Conservation (phyloP, 2,329 filamentous ascomycete genomes). For the Exophiala oligosperma region DNA sequence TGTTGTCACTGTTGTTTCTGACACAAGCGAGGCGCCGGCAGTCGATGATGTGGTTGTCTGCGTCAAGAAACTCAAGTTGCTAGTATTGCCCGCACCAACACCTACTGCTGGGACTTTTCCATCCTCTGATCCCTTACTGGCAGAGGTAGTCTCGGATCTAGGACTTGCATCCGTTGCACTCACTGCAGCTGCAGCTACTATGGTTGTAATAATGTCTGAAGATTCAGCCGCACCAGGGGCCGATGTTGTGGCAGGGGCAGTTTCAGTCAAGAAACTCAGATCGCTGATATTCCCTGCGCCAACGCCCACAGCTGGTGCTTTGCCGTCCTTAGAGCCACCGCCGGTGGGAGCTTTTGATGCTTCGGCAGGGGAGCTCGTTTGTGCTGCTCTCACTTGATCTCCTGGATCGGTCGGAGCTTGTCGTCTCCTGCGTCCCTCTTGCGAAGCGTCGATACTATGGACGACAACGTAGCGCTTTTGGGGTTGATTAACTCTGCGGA, state of each 20-base stretch:
- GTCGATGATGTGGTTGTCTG: conserved; percentile 8
- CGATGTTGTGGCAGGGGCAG: not conserved
- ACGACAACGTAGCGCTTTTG: conserved; percentile 18
- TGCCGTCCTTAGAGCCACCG: conserved; percentile 25
- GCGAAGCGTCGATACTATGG: conserved; percentile 3
- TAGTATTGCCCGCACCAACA: conserved; percentile 22
- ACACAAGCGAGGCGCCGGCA: not conserved
- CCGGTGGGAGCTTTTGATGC: conserved; percentile 14
- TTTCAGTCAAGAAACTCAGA: conserved; percentile 22
- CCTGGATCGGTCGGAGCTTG: conserved; percentile 18
- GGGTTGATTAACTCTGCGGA: conserved; percentile 14
- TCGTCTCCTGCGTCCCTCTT: not conserved
- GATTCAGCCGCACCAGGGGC: not conserved
- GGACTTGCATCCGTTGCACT: not conserved
- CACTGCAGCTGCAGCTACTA: not conserved
- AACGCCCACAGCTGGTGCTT: conserved; percentile 26
- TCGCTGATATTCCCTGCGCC: conserved; percentile 22
- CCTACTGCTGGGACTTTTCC: conserved; percentile 28
- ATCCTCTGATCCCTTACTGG: conserved; percentile 23
- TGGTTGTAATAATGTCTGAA: not conserved
- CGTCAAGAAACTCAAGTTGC: conserved; percentile 22
- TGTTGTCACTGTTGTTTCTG: not conserved
- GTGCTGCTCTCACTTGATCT: not conserved
- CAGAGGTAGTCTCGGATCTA: conserved; percentile 11
- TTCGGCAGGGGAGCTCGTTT: conserved; percentile 9